Evolutionary conservation across 2,329 filamentous ascomycete species (phyloP), one percentile per base, ranked within the genome.

Genomic region (Clathrospora elynae): DNA sequence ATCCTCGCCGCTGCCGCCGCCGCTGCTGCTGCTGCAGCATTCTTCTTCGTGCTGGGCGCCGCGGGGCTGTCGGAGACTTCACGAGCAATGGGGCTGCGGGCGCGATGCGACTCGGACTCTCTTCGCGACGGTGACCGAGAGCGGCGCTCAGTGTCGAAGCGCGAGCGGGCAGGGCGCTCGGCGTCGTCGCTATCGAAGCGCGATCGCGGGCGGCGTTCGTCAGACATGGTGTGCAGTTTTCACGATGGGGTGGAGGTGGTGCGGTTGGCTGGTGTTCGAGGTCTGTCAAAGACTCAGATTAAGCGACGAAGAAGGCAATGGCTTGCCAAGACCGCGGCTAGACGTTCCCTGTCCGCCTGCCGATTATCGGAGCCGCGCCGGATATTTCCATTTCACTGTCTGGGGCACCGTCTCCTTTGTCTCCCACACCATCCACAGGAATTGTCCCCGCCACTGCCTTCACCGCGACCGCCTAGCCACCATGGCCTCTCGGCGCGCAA

Each of bases 111-210:
- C 50, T 95, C 88, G 17, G 83, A 77, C 62, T 83, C 80, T 17
- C 78, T 72, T 46, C 74, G 72, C 17, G 83, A 80, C 14, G 90
- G 87, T 45, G 93, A 97, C 61, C 93, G 87, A 25, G 63, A 66
- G 61, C 91, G 84, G 39, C 63, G 62, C 28, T 60, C 59, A 11
- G 57, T 46, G 73, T 96, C 92, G 72, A 96, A 96, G 67, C 91
- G 83, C 35, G 90, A 95, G 29, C 61, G 62, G 18, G 51, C 36
- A n/a, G 80, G 67, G 50, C 71, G 70, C 63, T 85, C 86, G 43
- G 87, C 83, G 64, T 93, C 89, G 32, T 85, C 93, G 71, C 95
- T 89, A 68, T 97, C 92, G 73, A 97, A 96, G 71, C 92, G 90
- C 65, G 90, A 96, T 51, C 90, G 87, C 78, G 95, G 95, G 48